These are phyloP conservation scores for Venturia nashicola DNA, from an alignment of 2,329 filamentous ascomycete genomes.

Conservation along the genomic window DNA sequence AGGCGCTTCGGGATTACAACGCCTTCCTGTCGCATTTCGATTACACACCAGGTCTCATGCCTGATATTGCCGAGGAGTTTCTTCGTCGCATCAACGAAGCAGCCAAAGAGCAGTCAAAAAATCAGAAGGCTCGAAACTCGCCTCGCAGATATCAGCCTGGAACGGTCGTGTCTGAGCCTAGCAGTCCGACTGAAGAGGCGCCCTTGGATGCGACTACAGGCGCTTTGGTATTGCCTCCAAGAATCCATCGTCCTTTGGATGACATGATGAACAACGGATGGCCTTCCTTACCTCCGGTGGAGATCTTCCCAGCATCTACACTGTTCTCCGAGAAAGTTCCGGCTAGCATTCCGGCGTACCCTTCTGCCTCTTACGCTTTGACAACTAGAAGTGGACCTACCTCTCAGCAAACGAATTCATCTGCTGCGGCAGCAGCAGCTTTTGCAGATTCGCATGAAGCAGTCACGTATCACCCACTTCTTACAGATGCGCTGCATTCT, in stretches of 20 bases:
- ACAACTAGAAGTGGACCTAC: conserved; percentile 1
- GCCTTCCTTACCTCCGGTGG: conserved; percentile 2
- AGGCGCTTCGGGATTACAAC: conserved; percentile 62
- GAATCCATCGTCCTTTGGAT: background rate
- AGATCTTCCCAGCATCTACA: conserved; percentile 8
- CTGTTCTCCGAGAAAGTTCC: conserved; percentile 7
- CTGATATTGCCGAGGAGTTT: conserved; percentile 46
- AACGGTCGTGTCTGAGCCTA: background rate
- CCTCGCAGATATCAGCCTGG: background rate
- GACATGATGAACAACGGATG: background rate
- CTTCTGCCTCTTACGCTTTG: background rate
- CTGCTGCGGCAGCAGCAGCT: conserved; percentile 23
- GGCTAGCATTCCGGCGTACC: conserved; percentile 4
- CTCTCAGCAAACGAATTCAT: conserved; percentile 12
- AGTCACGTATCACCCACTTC: conserved; percentile 68
- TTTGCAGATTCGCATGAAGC: conserved; percentile 44
- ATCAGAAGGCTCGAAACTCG: background rate
- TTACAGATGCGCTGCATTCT: conserved; percentile 67
- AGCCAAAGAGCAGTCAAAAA: conserved; percentile 26
- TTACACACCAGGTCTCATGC: conserved; percentile 60
- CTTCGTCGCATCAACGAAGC: conserved; percentile 45
- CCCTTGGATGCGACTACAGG: background rate
- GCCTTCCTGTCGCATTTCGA: conserved; percentile 63
- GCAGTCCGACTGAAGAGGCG: background rate
- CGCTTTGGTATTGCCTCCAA: conserved; percentile 3